Conservation (phyloP, 164 flowering plant genomes). For the Platanus orientalis region DNA sequence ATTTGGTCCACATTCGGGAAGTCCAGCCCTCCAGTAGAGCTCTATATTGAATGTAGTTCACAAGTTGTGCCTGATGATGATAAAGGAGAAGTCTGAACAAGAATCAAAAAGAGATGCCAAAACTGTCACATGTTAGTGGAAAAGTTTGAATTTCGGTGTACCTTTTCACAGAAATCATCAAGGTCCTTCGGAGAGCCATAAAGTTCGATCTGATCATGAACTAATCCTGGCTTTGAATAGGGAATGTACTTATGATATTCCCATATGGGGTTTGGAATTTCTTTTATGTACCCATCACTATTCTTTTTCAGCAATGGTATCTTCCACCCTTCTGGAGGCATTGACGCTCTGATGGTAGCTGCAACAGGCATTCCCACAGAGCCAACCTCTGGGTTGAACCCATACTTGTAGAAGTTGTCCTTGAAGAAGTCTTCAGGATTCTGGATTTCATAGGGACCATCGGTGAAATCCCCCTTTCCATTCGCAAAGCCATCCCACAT, state of each 20-base stretch:
- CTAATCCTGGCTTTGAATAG: conserved; percentile 72
- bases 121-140: background rate
- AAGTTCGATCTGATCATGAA: conserved; percentile 72
- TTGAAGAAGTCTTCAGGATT: conserved; percentile 89
- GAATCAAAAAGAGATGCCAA: background rate
- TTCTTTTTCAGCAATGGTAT: conserved; percentile 71
- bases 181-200: conserved; percentile 81
- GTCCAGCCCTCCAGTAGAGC: conserved; percentile 96
- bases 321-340: conserved; percentile 93
- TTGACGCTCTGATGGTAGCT: conserved; percentile 90
- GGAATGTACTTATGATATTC: conserved; percentile 91
- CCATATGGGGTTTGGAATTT: conserved; percentile 92
- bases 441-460: conserved; percentile 96
- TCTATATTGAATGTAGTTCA: conserved; percentile 84
- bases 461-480: conserved; percentile 80
- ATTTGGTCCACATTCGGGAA: conserved; percentile 96
- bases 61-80: conserved; percentile 82
- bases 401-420: conserved; percentile 67
- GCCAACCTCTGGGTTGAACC: conserved; percentile 99
- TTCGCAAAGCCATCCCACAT: conserved; percentile 99
- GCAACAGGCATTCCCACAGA: conserved; percentile 96
- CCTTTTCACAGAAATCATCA: conserved; percentile 95
- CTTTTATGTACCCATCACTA: conserved; percentile 59
- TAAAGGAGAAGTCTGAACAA: conserved; percentile 3
- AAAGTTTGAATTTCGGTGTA: conserved; percentile 12